phyloP scores from a whole-genome alignment of 106 monocot genomes.

The Dioscorea alata region DNA sequence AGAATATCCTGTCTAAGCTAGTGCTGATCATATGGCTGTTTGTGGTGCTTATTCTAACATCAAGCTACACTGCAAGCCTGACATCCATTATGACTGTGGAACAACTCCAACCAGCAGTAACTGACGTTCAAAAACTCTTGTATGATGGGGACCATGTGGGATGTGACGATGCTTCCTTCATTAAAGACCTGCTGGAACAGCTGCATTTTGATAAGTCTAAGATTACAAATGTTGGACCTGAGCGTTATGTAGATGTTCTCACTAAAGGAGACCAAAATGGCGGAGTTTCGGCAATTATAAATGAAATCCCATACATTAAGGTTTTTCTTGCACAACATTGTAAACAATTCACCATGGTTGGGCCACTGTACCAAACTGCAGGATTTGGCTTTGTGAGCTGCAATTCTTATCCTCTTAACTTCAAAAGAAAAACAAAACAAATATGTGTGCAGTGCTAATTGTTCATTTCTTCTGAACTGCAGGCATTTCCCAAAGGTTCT shows the following conservation, averaged over 20 bases:
- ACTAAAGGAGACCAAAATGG: slow-evolving; percentile 21
- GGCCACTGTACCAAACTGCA: slow-evolving; percentile 23
- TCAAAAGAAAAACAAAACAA: no score
- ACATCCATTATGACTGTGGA: no score
- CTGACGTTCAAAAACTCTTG: slow-evolving; percentile 18
- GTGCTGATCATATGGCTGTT: no score
- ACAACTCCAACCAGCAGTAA: no score
- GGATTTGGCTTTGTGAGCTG: slow-evolving; percentile 22
- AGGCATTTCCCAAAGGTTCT: background rate
- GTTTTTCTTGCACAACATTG: slow-evolving; percentile 20
- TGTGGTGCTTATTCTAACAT: no score
- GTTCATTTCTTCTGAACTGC: no score
- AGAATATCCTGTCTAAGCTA: no score
- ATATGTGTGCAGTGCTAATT: no score
- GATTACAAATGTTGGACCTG: slow-evolving; percentile 1
- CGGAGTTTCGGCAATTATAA: slow-evolving; percentile 26
- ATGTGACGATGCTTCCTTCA: slow-evolving; percentile 15
- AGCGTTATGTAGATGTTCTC: slow-evolving; percentile 13
- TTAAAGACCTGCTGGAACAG: slow-evolving; percentile 6
- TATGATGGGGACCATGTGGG: slow-evolving; percentile 23
- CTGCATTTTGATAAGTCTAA: slow-evolving; percentile 13
- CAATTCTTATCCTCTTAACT: no score
- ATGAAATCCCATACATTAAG: slow-evolving; percentile 27
- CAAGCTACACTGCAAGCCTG: no score
- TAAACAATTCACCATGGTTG: slow-evolving; percentile 22